Conservation (phyloP, 768 basidiomycete species). For the Tulasnella sp. region DNA sequence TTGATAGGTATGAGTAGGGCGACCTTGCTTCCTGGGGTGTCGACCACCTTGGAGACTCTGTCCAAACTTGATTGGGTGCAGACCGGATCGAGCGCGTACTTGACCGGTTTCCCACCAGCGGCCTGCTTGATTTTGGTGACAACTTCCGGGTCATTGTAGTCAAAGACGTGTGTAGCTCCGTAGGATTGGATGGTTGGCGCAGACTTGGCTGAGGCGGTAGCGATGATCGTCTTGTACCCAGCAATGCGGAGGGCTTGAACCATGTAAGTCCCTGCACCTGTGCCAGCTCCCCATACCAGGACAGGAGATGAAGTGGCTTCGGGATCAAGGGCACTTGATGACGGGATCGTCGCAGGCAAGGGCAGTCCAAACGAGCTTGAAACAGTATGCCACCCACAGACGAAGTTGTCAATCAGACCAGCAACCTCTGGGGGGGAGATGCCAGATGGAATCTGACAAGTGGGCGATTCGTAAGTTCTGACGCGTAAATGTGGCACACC, state of each 20-base stretch:
- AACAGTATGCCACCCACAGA: slow-evolving; percentile 43
- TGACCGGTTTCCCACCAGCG: slow-evolving; percentile 37
- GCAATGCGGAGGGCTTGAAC: slow-evolving; percentile 41
- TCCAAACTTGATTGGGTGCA: slow-evolving; percentile 40
- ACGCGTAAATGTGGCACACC: background rate
- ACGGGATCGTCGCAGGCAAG: slow-evolving; percentile 39
- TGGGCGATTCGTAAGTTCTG: background rate
- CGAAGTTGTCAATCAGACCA: slow-evolving; percentile 44
- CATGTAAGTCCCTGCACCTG: slow-evolving; percentile 42
- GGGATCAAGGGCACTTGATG: slow-evolving; percentile 34
- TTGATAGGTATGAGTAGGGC: slow-evolving; percentile 50
- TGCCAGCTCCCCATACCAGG: slow-evolving; percentile 46
- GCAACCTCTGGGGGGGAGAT: slow-evolving; percentile 41
- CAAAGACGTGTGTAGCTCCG: slow-evolving; percentile 43
- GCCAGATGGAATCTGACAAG: slow-evolving; percentile 42
- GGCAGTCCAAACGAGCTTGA: slow-evolving; percentile 39
- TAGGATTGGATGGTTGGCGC: slow-evolving; percentile 41
- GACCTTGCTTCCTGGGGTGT: slow-evolving; percentile 39
- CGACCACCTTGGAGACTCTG: slow-evolving; percentile 40
- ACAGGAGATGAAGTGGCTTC: slow-evolving; percentile 37
- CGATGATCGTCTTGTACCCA: slow-evolving; percentile 44
- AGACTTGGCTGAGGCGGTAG: slow-evolving; percentile 43
- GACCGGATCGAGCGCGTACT: slow-evolving; percentile 41
- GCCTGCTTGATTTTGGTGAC: slow-evolving; percentile 39
- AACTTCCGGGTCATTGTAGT: slow-evolving; percentile 42